Conservation (phyloP, 306 rosid species). For the Pachyrhizus erosus region DNA sequence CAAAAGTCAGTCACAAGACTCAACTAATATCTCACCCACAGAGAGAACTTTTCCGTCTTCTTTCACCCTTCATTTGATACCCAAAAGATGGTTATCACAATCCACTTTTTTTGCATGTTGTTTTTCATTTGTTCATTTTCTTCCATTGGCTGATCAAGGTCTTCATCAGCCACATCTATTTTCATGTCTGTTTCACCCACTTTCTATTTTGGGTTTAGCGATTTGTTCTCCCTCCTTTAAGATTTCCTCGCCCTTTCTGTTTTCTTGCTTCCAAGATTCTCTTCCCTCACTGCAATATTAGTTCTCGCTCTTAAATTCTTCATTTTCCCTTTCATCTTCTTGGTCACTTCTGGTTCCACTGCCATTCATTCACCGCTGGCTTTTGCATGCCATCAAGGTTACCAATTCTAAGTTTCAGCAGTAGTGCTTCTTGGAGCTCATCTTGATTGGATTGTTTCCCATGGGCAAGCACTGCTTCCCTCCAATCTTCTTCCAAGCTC, state of each 20-base stretch:
- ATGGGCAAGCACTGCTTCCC: no score
- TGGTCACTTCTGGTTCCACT: neutral
- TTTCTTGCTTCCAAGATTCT: neutral
- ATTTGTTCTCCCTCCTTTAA: neutral
- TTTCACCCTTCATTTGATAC: neutral
- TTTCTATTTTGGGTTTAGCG: neutral
- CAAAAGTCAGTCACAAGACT: no score
- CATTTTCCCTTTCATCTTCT: neutral
- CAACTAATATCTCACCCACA: neutral
- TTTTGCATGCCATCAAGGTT: neutral
- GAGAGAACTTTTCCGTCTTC: neutral
- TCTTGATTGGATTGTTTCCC: no score
- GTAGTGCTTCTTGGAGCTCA: neutral
- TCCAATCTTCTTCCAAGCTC: no score
- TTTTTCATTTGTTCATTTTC: neutral
- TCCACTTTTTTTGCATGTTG: neutral
- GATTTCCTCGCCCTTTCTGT: neutral
- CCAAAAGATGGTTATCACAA: neutral
- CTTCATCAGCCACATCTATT: neutral
- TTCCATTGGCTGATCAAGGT: neutral
- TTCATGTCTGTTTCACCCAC: neutral
- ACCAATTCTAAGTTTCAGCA: neutral
- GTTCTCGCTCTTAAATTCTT: neutral
- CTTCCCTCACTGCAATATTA: neutral
- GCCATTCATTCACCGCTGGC: no score